A percentile compares a stretch with the other conserved stretches of the same genome.
Conservation (phyloP, 2,329 filamentous ascomycete genomes). For the Diaporthe sp. region DNA sequence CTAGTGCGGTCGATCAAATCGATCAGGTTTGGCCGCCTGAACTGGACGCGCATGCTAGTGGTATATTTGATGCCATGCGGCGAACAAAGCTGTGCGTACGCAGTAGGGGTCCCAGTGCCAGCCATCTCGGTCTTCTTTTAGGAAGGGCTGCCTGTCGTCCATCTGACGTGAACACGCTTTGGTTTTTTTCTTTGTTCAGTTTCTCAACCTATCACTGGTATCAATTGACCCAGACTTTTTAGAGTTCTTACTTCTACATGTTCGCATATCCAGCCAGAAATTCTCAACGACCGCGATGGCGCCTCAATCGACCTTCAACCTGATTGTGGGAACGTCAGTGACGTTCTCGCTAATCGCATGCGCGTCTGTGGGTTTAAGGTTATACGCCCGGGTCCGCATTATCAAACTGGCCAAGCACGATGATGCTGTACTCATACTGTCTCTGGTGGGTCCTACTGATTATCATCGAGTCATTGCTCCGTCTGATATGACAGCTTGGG, state of each 20-base stretch:
- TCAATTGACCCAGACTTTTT: not conserved
- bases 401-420: slow-evolving; percentile 17
- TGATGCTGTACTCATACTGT: slow-evolving; percentile 4
- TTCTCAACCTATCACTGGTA: not conserved
- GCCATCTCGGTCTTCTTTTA: not conserved
- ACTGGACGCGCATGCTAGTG: not conserved
- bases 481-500: not conserved
- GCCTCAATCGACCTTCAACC: not conserved
- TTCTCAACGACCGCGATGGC: not conserved
- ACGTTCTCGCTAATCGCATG: slow-evolving; percentile 12
- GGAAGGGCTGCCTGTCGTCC: not conserved
- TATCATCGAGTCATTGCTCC: not conserved
- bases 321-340: not conserved
- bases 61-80: not conserved
- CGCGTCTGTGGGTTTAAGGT: slow-evolving; percentile 29
- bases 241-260: not conserved
- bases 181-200: not conserved
- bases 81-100: not conserved
- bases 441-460: not conserved
- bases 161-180: not conserved
- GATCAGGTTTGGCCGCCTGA: not conserved
- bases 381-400: slow-evolving; percentile 19
- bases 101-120: not conserved
- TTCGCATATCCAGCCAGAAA: not conserved
- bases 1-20: not conserved